phyloP scores from a whole-genome alignment of 83 land plant species.

The Picea abies region DNA sequence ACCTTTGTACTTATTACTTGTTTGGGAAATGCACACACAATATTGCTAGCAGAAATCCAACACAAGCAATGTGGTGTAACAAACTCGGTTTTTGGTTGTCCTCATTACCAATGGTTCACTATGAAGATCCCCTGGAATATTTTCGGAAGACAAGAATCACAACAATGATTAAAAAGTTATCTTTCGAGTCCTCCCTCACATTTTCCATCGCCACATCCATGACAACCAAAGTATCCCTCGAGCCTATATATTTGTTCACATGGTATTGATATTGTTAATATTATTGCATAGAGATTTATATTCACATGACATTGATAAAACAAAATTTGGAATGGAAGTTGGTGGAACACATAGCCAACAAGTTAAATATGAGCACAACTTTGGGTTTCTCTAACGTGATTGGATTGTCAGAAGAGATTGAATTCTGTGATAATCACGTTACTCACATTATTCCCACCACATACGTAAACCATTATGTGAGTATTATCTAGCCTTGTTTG shows the following conservation, averaged over 20 bases:
- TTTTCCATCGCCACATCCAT: neutral
- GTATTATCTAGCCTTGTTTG: neutral
- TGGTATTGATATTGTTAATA: too few species aligned
- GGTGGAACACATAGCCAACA: neutral
- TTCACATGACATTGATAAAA: neutral
- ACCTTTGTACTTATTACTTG: too few species aligned
- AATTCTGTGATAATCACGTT: neutral
- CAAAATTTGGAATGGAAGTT: neutral
- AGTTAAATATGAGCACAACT: neutral
- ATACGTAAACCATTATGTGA: neutral
- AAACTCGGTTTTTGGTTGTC: neutral
- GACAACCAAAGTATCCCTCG: neutral
- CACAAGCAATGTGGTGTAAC: neutral
- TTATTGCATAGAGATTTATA: too few species aligned
- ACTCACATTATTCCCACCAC: neutral
- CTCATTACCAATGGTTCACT: neutral
- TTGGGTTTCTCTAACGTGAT: neutral
- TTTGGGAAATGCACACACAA: neutral
- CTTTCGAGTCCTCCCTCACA: neutral
- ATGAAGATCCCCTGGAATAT: neutral
- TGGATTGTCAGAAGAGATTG: neutral
- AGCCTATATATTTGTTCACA: neutral
- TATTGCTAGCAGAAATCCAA: neutral
- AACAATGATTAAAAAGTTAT: neutral
- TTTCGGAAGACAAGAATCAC: neutral